phyloP scores from a whole-genome alignment of 2,329 filamentous ascomycete species.

The Nemania sp. region DNA sequence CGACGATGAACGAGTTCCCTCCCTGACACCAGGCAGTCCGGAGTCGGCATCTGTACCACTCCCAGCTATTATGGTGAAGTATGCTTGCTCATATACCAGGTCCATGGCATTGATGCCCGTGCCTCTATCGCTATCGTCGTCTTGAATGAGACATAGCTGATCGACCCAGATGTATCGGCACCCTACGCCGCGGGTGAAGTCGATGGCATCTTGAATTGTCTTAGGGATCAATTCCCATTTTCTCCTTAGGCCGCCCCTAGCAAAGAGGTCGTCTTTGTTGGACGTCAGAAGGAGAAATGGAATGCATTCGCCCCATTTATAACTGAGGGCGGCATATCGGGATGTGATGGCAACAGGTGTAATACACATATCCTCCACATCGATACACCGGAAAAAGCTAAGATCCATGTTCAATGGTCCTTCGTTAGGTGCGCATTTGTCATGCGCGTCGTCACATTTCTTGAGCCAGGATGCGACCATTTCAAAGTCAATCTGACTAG shows the following conservation, averaged over 20 bases:
- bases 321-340: conserved; percentile 27
- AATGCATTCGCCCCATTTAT: conserved; percentile 25
- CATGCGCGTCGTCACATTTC: conserved; percentile 21
- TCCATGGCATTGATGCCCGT: conserved; percentile 29
- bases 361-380: conserved; percentile 28
- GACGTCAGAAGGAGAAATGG: conserved; percentile 23
- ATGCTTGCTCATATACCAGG: conserved; percentile 27
- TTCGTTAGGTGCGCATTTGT: conserved; percentile 20
- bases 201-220: conserved; percentile 26
- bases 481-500: conserved; percentile 22
- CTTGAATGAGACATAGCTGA: conserved; percentile 28
- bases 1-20: conserved; percentile 18
- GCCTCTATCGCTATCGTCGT: conserved; percentile 21
- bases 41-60: conserved; percentile 26
- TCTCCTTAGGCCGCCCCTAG: conserved; percentile 19
- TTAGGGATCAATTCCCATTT: conserved; percentile 25
- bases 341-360: conserved; percentile 22
- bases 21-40: conserved; percentile 23
- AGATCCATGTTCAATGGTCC: conserved; percentile 22
- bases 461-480: conserved; percentile 24
- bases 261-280: conserved; percentile 28
- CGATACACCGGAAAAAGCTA: conserved; percentile 29
- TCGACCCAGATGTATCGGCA: conserved; percentile 29
- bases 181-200: conserved; percentile 22
- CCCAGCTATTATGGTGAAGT: conserved; percentile 27